These are phyloP conservation scores for Acrocalymma vagum DNA, from an alignment of 2,329 filamentous ascomycete species.

Conservation along the genomic window DNA sequence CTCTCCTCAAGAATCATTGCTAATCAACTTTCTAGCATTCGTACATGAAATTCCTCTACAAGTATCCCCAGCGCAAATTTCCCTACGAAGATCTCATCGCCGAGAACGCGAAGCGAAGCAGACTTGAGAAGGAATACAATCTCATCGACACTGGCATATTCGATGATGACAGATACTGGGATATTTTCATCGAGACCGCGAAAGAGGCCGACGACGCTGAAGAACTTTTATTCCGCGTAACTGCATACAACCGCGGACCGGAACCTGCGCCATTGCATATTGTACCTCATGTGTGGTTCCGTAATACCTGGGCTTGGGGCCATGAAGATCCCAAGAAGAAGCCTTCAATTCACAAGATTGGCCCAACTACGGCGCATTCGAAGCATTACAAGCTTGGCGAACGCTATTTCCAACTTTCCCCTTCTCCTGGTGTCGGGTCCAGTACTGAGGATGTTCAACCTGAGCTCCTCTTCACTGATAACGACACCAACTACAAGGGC, in stretches of 20 bases:
- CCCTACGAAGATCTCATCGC: slow-evolving; percentile 88
- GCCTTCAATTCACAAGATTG: slow-evolving; percentile 75
- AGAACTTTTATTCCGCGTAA: slow-evolving; percentile 91
- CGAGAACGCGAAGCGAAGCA: slow-evolving; percentile 81
- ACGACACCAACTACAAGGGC: slow-evolving; percentile 85
- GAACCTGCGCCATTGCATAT: slow-evolving; percentile 93
- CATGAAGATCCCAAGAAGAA: slow-evolving; percentile 78
- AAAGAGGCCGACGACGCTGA: slow-evolving; percentile 94
- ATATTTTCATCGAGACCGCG: slow-evolving; percentile 95
- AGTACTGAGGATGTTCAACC: slow-evolving; percentile 86
- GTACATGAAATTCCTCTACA: slow-evolving; percentile 99
- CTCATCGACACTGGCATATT: slow-evolving; percentile 89
- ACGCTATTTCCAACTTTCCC: slow-evolving; percentile 83
- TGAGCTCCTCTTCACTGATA: slow-evolving; percentile 89
- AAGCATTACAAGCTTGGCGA: slow-evolving; percentile 83
- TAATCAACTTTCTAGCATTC: slow-evolving; percentile 71
- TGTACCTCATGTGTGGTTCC: slow-evolving; percentile 93
- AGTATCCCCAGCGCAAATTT: slow-evolving; percentile 91
- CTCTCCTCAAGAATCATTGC: slow-evolving; percentile 44
- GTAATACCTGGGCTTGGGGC: slow-evolving; percentile 97
- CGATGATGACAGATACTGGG: slow-evolving; percentile 91
- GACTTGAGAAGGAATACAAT: slow-evolving; percentile 87
- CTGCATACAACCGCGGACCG: slow-evolving; percentile 93
- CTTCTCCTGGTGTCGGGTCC: slow-evolving; percentile 83
- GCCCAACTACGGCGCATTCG: slow-evolving; percentile 75